Base-by-base conservation (phyloP, 768 basidiomycete genomes). In the Russula virescens region DNA sequence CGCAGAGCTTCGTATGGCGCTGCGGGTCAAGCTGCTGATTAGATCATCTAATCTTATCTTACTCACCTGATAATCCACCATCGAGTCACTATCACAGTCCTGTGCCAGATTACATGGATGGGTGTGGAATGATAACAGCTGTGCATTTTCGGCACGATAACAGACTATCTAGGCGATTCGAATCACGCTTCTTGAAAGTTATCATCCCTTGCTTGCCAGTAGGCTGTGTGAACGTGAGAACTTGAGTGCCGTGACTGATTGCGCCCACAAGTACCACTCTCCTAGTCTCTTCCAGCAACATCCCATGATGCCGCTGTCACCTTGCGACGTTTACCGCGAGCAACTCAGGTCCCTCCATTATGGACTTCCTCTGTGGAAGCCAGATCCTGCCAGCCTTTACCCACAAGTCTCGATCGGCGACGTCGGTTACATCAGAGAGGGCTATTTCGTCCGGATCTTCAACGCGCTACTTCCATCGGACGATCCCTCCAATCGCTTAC, bases 351-450 rank as follows among this genome's bases (percentile, higher is more conserved):
- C 66, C 23, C 65, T 66, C 21, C 47, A 43, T 9, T 53, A 63
- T n/a, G 66, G 66, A 28, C 60, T 59, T 46, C 60, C 66, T 2
- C 35, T 67, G 21, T 67, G 68, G 65, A 51, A 69, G 5, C 68
- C 68, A 14, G 60, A 69, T 40, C 68, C 68, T 14, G 47, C 49
- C 53, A 54, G 61, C 25, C 18, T 68, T 2, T 69, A 69, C 35
- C 40, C 58, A 3, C 50, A 35, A n/a, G 67, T 68, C 56, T 53
- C 57, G 11, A 63, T 68, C 1, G 68, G 67, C 14, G 67, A 68
- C 42, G 67, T 68, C 1, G 68, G 68, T 53, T 68, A 67, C 60
- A 52, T 68, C 31, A 55, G 45, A 31, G 60, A 67, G 31, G 68
- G 68, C 34, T 55, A 50, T 26, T 68, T 68, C 47, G 53, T 43